Percentiles rank a stretch among this genome's conserved stretches.
Conservation (phyloP, 495 filamentous ascomycete genomes). For the Penicillium fimorum region DNA sequence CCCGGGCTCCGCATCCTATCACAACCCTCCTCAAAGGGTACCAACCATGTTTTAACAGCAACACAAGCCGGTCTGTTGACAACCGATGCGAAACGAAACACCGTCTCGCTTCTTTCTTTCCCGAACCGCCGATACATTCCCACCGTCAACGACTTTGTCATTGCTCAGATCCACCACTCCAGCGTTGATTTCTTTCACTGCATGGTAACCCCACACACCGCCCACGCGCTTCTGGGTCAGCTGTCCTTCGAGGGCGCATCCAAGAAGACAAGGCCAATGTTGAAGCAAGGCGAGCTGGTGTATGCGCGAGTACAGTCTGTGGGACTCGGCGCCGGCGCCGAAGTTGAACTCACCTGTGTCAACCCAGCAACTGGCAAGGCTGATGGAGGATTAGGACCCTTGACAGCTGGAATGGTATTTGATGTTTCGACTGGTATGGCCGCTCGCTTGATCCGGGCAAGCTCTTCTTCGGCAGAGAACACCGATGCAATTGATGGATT, state of each 20-base stretch:
- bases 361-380: constrained; percentile 81
- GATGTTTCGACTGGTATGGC: constrained; percentile 77
- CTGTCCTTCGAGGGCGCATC: constrained; percentile 88
- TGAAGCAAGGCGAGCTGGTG: constrained; percentile 71
- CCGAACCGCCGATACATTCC: constrained; percentile 71
- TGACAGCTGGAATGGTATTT: constrained; percentile 86
- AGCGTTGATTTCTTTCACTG: constrained; percentile 74
- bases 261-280: constrained; percentile 83
- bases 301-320: constrained; percentile 76
- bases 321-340: constrained; percentile 71
- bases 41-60: constrained; percentile 57
- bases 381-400: constrained; percentile 83
- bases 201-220: constrained; percentile 64
- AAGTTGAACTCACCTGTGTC: constrained; percentile 87
- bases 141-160: constrained; percentile 71
- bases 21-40: constrained; percentile 24
- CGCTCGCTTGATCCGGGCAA: constrained; percentile 59
- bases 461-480: constrained; percentile 55
- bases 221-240: constrained; percentile 75
- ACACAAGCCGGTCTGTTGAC: constrained; percentile 77
- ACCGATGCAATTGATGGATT: constrained; percentile 63
- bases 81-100: constrained; percentile 71
- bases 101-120: constrained; percentile 38
- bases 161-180: constrained; percentile 77
- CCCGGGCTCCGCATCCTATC: constrained; percentile 66